Evolutionary conservation across 441 rosid species (phyloP), one percentile per base, ranked within the genome.

Genomic region (Euphorbia corollata): DNA sequence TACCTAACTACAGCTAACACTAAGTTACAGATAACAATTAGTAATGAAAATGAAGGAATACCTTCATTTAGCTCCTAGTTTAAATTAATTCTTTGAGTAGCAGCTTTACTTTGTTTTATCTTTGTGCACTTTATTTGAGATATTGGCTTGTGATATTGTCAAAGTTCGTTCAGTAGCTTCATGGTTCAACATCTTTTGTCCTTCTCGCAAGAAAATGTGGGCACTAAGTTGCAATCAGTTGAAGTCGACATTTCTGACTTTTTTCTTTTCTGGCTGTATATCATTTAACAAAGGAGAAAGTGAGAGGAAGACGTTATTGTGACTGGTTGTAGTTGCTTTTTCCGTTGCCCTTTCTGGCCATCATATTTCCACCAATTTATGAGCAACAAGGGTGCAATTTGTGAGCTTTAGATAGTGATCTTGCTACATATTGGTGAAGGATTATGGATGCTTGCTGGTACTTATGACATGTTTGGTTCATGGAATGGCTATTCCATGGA

Each of bases 121-220:
- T 64, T 36, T 65, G 11, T 16, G 13, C 32, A 24, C n/a, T 24
- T 30, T 41, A 15, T 56, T 8, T 36, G 34, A 48, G 53, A 50
- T 63, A 59, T 59, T 66, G 24, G 23, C 65, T 24, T 8, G 27
- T 59, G 45, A 65, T 50, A 39, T 48, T 23, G 11, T 51, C 50
- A 56, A 63, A 70, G 9, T 62, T 15, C 20, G 8, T 27, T 39
- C 30, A 34, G 45, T 47, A 32, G 48, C 58, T 32, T 19, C 2
- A 36, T 36, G 7, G 7, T 36, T 36, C 41, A 8, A 36, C 9
- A 8, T 36, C 41, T 36, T 36, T 36, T 36, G 41, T 36, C 41
- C 41, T 36, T 5, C 41, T 36, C 41, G 41, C 8, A 5, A 36
- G 8, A 36, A 36, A 36, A 5, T 36, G 41, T 36, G 5, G 32